A percentile compares a stretch with the other conserved stretches of the same genome.
These are phyloP conservation scores for Aegilops speltoides DNA, from an alignment of 176 grass and related monocot species.

Conservation along the genomic window DNA sequence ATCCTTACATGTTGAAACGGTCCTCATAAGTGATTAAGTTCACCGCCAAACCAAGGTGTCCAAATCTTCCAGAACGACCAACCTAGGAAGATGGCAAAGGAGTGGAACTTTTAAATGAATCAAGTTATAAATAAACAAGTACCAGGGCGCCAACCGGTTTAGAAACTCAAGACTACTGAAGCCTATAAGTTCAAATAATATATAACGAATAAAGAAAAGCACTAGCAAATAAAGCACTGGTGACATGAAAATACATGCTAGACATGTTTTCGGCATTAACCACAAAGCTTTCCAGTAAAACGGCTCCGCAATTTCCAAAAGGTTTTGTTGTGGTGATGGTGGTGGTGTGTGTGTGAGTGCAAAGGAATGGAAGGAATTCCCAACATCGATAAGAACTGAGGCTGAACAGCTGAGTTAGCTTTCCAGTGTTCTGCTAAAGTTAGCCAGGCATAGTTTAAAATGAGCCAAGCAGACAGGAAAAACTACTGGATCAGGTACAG, in stretches of 20 bases:
- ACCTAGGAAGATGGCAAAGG: constrained; percentile 34
- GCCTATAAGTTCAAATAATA: neutral
- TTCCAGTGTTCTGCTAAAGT: neutral
- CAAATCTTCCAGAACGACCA: constrained; percentile 72
- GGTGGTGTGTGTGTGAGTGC: too few species aligned
- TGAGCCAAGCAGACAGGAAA: neutral
- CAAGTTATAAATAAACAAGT: neutral
- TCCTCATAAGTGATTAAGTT: constrained; percentile 80
- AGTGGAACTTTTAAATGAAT: neutral
- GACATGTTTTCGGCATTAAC: neutral
- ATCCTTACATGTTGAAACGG: constrained; percentile 68
- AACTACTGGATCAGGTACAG: neutral
- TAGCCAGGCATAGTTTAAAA: neutral
- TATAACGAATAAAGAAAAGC: neutral
- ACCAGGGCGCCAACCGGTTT: neutral
- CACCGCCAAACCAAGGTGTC: constrained; percentile 73
- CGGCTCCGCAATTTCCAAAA: neutral
- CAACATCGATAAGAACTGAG: neutral
- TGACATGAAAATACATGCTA: neutral
- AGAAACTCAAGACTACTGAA: neutral
- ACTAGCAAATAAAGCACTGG: neutral
- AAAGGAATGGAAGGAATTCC: neutral
- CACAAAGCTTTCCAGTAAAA: neutral
- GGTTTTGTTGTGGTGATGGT: neutral
- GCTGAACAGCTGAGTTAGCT: neutral